phyloP scores from a whole-genome alignment of 176 grass and related monocot species.

The Raddia distichophylla region DNA sequence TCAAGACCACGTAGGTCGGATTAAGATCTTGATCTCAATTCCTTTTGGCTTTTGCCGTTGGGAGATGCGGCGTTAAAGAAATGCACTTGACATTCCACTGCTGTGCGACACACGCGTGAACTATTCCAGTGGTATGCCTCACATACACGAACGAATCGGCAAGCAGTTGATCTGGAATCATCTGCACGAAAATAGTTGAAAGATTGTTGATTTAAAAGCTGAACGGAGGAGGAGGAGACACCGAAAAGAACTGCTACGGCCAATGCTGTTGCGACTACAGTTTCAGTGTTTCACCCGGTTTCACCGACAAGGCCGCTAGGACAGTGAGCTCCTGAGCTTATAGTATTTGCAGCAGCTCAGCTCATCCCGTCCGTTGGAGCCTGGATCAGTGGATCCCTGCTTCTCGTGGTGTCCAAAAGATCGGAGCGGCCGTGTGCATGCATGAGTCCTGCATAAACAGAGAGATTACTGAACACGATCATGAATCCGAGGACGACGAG shows the following conservation, averaged over 20 bases:
- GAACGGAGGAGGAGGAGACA: background rate
- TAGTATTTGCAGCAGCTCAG: background rate
- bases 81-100: background rate
- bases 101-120: background rate
- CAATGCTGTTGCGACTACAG: background rate
- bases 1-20: too few species aligned
- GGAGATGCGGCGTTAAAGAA: background rate
- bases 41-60: background rate
- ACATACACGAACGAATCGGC: background rate
- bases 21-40: too few species aligned
- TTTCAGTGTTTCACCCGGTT: background rate
- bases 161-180: background rate
- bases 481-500: constrained; percentile 42
- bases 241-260: background rate
- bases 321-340: background rate
- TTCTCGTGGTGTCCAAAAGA: background rate
- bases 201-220: background rate
- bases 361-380: background rate
- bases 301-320: constrained; percentile 12
- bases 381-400: background rate
- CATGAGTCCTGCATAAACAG: background rate
- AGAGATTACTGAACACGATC: background rate
- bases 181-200: background rate
- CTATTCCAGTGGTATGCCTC: background rate
- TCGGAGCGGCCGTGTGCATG: background rate